Base-by-base conservation (phyloP, 441 rosid species). In the Gossypium gossypioides region DNA sequence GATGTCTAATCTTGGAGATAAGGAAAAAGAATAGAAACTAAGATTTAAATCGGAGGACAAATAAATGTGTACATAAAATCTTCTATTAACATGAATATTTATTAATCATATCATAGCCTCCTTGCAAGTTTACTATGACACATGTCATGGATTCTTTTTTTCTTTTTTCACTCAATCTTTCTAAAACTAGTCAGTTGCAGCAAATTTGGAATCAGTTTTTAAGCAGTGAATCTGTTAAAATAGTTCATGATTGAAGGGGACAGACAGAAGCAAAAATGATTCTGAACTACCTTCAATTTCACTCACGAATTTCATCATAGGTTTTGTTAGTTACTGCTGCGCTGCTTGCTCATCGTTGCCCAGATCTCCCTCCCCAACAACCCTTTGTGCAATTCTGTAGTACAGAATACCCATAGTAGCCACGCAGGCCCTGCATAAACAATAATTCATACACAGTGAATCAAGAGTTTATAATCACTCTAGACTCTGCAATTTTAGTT, bases 401-500 rank as follows among this genome's bases (percentile, higher is more conserved):
- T 94, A 94, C 69, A 94, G 86, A 72, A 94, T 84, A 69, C 89
- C 97, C 97, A 94, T 94, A 15, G 97, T 94, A n/a, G 97, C 92
- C 93, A 94, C 84, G 79, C 97, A 94, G 6, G 98, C 97, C 96
- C 97, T 94, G 96, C 81, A 74, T n/a, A 75, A 73, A 54, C 37
- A 48, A 65, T 62, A 9, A 62, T 9, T 55, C 4, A 69, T 1
- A 15, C 12, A 10, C 29, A 1, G 12, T 22, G 57, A 29, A 22
- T 21, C 13, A 18, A 22, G 13, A 10, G 25, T 10, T 10, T 0
- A 10, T 10, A 21, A 13, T 0, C 32, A 42, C 0, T 6, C 21
- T 4, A 55, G 6, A 13, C 24, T 19, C 25, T 19, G 21, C 50
- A 63, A 40, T 12, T 40, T 9, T 19, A 40, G 9, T 66, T 66